A percentile compares a stretch with the other conserved stretches of the same genome.
Conservation (phyloP, 441 rosid genomes). For the Gossypium schwendimanii region DNA sequence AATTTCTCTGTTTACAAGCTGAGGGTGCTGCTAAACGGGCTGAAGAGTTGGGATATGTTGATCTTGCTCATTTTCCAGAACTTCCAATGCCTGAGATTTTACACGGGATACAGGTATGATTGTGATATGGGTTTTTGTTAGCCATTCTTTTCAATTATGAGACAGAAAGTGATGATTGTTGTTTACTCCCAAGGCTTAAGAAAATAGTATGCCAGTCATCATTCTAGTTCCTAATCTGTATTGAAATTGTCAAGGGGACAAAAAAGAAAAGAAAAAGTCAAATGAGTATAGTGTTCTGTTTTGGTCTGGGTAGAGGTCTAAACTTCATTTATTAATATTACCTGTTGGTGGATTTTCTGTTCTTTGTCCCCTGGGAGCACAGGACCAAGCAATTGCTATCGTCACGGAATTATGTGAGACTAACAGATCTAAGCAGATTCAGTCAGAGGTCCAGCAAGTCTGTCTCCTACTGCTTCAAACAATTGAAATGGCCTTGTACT, state of each 20-base stretch:
- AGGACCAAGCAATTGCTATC: conserved; percentile 74
- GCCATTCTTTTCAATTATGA: neutral
- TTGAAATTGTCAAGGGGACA: neutral
- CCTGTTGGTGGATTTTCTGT: neutral
- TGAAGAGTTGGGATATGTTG: conserved; percentile 80
- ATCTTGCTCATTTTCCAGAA: conserved; percentile 88
- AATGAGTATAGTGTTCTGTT: neutral
- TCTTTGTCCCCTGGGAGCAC: conserved; percentile 15
- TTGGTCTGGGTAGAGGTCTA: neutral
- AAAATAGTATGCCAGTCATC: neutral
- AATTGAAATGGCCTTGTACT: conserved; percentile 72
- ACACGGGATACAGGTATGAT: conserved; percentile 79
- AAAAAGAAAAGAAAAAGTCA: neutral
- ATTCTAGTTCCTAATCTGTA: neutral
- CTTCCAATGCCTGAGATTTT: conserved; percentile 96
- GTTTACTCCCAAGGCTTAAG: neutral
- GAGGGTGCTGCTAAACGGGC: conserved; percentile 79
- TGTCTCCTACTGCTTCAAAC: conserved; percentile 60
- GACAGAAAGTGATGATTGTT: neutral
- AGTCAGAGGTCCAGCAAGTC: conserved; percentile 38
- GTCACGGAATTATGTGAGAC: conserved; percentile 54
- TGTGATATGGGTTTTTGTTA: neutral
- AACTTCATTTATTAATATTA: neutral
- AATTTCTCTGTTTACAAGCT: conserved; percentile 80
- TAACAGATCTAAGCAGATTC: conserved; percentile 36